phyloP scores from a whole-genome alignment of 495 filamentous ascomycete genomes.

The Elasticomyces elasticus region DNA sequence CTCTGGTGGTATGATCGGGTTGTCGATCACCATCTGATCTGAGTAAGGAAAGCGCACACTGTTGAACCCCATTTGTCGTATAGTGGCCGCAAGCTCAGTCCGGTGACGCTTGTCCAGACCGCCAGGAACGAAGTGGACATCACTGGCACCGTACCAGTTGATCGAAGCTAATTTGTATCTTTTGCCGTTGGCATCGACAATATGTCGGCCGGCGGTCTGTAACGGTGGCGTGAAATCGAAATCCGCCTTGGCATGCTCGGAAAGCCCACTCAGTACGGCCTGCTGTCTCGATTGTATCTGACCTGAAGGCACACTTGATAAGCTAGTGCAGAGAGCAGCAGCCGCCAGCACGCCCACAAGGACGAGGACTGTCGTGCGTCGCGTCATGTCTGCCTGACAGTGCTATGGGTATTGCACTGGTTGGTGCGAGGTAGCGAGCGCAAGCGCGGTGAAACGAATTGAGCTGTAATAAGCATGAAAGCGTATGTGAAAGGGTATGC shows the following conservation, averaged over 20 bases:
- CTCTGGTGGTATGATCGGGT: conserved; percentile 40
- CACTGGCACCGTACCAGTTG: conserved; percentile 56
- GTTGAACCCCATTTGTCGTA: conserved; percentile 50
- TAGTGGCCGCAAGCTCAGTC: conserved; percentile 41
- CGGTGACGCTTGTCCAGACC: conserved; percentile 51
- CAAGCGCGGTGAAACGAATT: too few relatives aligned
- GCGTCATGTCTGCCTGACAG: not conserved
- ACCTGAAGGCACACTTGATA: conserved; percentile 3
- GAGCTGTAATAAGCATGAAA: too few relatives aligned
- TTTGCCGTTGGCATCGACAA: conserved; percentile 43
- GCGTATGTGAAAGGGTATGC: too few relatives aligned
- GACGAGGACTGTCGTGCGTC: not conserved
- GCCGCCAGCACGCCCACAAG: not conserved
- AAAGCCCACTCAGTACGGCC: not conserved
- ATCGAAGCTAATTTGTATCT: conserved; percentile 48
- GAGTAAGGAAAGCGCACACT: conserved; percentile 53
- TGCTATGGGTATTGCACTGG: too few relatives aligned
- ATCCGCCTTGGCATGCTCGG: not conserved
- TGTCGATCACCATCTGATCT: conserved; percentile 49
- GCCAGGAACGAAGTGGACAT: conserved; percentile 50
- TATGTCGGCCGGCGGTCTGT: conserved; percentile 42
- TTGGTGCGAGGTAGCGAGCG: too few relatives aligned
- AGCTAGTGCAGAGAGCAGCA: not conserved
- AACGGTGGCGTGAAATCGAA: conserved; percentile 35
- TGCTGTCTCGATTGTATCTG: conserved; percentile 1